Base-by-base conservation (phyloP, 148 eudicot species). In the Diospyros kaki region DNA sequence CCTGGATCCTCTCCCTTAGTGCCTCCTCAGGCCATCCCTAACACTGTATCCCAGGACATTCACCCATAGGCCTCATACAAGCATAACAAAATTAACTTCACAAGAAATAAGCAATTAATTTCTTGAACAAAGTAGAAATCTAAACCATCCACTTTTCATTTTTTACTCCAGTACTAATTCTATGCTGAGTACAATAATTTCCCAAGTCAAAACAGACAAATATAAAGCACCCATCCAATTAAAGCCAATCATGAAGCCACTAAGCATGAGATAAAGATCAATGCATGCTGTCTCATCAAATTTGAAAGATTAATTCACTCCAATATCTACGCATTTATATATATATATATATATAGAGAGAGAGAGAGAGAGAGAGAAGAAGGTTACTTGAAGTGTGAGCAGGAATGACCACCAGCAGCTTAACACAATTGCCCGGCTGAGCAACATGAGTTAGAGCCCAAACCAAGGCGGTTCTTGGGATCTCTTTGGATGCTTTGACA, bases 391-490 rank as follows among this genome's bases (percentile, higher is more conserved):
- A 75, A 81, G 7, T 89, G 53, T 81, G 88, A 77, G 81, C 77
- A 44, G 88, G 81, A 68, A 87, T 81, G 78, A 92, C 88, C 45
- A 92, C 94, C 44, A 92, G 80, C 52, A 92, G 84, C 84, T 82
- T 88, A 78, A 88, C 69, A 58, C 76, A 86, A 78, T 84, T 87
- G 28, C 94, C 94, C 13, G 94, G 89, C 69, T 90, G 87, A 81
- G 80, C 94, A 75, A 92, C 84, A 86, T 90, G 88, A 68, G 89
- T 78, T 73, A 92, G 79, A 58, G 94, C 94, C 97, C 94, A 90
- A 40, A 84, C 79, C 76, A 92, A 76, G 77, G 91, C 87, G 77
- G 64, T 64, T 75, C 84, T 92, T 74, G 88, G 80, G 71, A 92
- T 85, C 18, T 88, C 91, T 68, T 77, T 83, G 1, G 88, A 75